Base-by-base conservation (phyloP, 805 yeast species). In the Cyberlindnera mississippiensis region DNA sequence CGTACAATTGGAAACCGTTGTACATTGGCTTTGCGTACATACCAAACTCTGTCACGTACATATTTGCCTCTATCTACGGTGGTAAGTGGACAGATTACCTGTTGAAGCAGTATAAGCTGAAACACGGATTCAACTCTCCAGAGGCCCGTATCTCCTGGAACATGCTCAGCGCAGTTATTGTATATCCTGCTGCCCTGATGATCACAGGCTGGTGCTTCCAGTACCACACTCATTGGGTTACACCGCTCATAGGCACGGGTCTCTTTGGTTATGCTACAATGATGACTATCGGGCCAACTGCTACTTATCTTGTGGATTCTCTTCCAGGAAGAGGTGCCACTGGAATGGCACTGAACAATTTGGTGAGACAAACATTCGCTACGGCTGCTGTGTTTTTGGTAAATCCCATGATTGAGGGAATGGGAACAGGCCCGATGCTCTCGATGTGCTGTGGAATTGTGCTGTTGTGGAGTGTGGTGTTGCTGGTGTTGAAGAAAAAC, bases 271-370 rank as follows among this genome's bases (percentile, higher is more conserved):
- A 82, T 56, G 85, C 91, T 0, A 79, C 86, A 27, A 84, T 87
- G 93, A 76, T 86, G 62, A 77, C 85, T 4, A 85, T 86, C 51
- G 93, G 95, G 3, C 78, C 86, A 8, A 82, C 88, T 0, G 76
- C 82, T 3, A 86, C 96, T 0, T 88, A 86, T 55, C 64, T 87
- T 42, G 89, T 87, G 1, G 96, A 87, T 56, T 78, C 88, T 1
- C 68, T 88, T 34, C 96, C 96, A 0, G 95, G 95, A 0, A 73
- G 81, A 53, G 95, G 96, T 32, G 90, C 96, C 12, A 84, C 95
- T 0, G 96, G 95, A 1, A 85, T 87, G 37, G 95, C 96, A 0
- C 60, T 88, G 38, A 87, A 85, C 55, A 88, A 87, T 56, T 71
- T 87, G 42, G 68, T 82, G 15, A 71, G 96, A 52, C 84, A 80